These are phyloP conservation scores for Monosporascus sp. DNA, from an alignment of 2,329 filamentous ascomycete genomes.

Conservation along the genomic window DNA sequence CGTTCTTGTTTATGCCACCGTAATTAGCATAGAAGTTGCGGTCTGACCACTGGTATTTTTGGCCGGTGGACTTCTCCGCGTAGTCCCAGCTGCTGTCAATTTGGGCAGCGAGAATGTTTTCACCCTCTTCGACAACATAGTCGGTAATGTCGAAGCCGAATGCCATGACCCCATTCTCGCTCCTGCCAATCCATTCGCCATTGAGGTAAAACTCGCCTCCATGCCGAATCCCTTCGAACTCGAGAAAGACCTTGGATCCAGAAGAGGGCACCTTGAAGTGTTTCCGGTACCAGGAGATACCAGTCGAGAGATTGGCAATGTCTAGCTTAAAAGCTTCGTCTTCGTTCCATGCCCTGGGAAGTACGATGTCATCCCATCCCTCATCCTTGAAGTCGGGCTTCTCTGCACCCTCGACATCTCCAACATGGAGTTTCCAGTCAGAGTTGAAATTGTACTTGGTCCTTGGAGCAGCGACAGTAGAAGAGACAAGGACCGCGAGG, in stretches of 20 bases:
- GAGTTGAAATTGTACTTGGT: conserved; percentile 1
- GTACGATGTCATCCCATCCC: background rate
- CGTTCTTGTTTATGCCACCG: conserved; percentile 2
- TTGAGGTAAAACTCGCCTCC: background rate
- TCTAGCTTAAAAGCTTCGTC: background rate
- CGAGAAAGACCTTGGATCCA: background rate
- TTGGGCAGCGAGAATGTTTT: background rate
- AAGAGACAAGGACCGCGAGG: no score
- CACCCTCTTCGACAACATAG: background rate
- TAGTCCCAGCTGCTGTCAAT: conserved; percentile 1
- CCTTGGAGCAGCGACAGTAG: background rate
- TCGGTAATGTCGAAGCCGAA: background rate
- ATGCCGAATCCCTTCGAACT: conserved; percentile 1
- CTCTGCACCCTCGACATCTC: background rate
- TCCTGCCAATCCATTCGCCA: background rate
- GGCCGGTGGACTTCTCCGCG: background rate
- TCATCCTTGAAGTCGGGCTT: background rate
- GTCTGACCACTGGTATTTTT: background rate
- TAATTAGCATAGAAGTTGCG: conserved; percentile 1
- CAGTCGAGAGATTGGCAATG: background rate
- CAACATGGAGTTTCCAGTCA: conserved; percentile 1
- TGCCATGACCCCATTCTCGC: conserved; percentile 1
- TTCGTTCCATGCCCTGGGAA: background rate
- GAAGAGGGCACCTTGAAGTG: background rate
- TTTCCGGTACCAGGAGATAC: conserved; percentile 1